Conservation (phyloP, 345 rosid genomes). For the Corchorus olitorius region DNA sequence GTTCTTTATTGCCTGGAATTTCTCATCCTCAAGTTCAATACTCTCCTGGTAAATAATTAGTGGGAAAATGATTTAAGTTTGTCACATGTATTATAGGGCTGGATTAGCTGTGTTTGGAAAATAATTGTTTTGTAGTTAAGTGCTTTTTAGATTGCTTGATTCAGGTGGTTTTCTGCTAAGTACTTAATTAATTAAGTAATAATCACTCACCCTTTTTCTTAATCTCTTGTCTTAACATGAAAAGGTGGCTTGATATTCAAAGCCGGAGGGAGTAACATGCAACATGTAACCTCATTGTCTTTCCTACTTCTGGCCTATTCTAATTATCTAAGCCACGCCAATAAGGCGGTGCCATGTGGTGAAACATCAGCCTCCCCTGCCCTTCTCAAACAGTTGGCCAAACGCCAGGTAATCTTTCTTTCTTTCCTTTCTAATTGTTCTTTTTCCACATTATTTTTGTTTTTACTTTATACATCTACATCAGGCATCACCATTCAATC, state of each 20-base stretch:
- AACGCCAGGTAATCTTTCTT: constrained; percentile 49
- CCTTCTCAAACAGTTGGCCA: constrained; percentile 58
- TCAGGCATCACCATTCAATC: constrained; percentile 8
- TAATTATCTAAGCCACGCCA: constrained; percentile 73
- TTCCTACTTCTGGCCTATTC: constrained; percentile 87
- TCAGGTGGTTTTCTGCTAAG: constrained; percentile 2
- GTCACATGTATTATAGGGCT: constrained; percentile 6
- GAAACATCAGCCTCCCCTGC: constrained; percentile 53
- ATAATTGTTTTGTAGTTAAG: background rate
- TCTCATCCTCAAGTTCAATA: constrained; percentile 92
- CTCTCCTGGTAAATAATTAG: constrained; percentile 68
- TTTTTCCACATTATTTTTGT: background rate
- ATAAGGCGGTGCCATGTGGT: constrained; percentile 64
- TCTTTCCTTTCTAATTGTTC: background rate
- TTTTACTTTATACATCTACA: background rate
- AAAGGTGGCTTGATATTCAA: constrained; percentile 86
- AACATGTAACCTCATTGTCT: constrained; percentile 88
- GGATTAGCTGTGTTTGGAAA: background rate
- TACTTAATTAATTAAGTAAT: background rate
- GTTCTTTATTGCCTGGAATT: constrained; percentile 89
- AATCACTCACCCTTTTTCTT: background rate
- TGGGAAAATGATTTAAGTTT: constrained; percentile 10
- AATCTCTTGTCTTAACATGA: background rate
- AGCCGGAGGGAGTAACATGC: constrained; percentile 95
- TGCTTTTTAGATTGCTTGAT: constrained; percentile 4